Percentiles rank a stretch among this genome's conserved stretches.
phyloP scores from a whole-genome alignment of 129 eudicot genomes.

The Helianthus tuberosus region DNA sequence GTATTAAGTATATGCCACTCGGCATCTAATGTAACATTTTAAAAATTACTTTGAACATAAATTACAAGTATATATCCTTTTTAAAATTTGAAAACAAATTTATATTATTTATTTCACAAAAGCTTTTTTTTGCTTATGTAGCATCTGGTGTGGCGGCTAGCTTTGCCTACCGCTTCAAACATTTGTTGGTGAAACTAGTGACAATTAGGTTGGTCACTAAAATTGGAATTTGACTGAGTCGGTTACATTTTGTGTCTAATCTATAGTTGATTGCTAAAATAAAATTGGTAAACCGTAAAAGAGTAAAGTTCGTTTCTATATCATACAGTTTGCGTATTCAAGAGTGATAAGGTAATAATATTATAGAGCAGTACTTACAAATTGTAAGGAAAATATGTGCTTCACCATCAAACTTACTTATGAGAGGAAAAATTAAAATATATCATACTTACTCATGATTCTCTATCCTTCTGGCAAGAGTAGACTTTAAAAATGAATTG shows the following conservation, averaged over 20 bases:
- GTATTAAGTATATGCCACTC: background rate
- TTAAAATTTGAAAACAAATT: background rate
- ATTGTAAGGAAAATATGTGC: background rate
- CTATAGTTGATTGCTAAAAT: background rate
- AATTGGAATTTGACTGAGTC: background rate
- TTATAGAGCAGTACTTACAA: background rate
- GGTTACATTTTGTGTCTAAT: background rate
- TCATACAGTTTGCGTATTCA: background rate
- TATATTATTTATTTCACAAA: background rate
- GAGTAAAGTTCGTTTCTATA: background rate
- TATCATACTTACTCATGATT: conserved; percentile 85
- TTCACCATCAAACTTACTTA: background rate
- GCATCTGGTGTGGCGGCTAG: background rate
- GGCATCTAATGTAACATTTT: background rate
- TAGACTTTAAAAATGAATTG: conserved; percentile 39
- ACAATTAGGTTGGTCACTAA: background rate
- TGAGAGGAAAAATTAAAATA: background rate
- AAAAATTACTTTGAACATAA: background rate
- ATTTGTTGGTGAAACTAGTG: background rate
- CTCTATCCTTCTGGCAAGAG: conserved; percentile 69
- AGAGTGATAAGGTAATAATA: background rate
- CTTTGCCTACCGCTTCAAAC: background rate
- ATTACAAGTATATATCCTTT: background rate
- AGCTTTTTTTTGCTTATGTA: background rate
- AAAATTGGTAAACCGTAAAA: background rate